Evolutionary conservation across 2,329 filamentous ascomycete species (phyloP).

Genomic region (Lachnellula cervina): DNA sequence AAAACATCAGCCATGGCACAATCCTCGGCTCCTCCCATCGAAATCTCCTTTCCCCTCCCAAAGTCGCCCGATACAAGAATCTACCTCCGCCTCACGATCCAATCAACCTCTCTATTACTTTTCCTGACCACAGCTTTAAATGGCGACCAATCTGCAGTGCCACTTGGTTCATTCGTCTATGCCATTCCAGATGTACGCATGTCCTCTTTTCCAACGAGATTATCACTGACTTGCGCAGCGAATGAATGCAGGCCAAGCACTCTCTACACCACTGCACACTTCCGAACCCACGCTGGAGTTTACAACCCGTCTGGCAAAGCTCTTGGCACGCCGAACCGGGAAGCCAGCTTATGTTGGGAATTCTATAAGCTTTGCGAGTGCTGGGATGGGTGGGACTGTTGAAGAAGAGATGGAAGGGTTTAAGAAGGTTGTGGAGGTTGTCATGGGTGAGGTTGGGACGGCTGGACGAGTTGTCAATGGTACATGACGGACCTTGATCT

Average conservation of each 20-base stretch:
- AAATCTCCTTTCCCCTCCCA: conserved; percentile 58
- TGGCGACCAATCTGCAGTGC: conserved; percentile 46
- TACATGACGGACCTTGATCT: background rate
- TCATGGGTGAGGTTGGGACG: conserved; percentile 50
- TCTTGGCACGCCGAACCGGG: conserved; percentile 67
- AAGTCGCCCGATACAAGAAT: conserved; percentile 56
- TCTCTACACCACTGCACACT: conserved; percentile 75
- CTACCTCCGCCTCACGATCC: conserved; percentile 54
- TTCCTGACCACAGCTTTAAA: conserved; percentile 55
- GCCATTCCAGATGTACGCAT: conserved; percentile 77
- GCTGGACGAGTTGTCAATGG: conserved; percentile 17
- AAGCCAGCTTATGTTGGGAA: conserved; percentile 87
- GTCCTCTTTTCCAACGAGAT: background rate
- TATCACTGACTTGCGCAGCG: conserved; percentile 24
- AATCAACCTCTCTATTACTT: conserved; percentile 53
- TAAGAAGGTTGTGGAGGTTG: conserved; percentile 65
- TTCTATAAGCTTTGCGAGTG: conserved; percentile 71
- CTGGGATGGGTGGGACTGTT: conserved; percentile 71
- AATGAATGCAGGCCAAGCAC: conserved; percentile 49
- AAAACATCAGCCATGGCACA: background rate
- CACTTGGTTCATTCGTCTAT: conserved; percentile 88
- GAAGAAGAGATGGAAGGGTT: conserved; percentile 95
- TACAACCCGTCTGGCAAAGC: conserved; percentile 75
- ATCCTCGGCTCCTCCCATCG: conserved; percentile 17
- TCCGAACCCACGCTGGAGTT: conserved; percentile 78